These are phyloP conservation scores for Fusarium sp. DNA, from an alignment of 2,329 filamentous ascomycete species.

Conservation along the genomic window DNA sequence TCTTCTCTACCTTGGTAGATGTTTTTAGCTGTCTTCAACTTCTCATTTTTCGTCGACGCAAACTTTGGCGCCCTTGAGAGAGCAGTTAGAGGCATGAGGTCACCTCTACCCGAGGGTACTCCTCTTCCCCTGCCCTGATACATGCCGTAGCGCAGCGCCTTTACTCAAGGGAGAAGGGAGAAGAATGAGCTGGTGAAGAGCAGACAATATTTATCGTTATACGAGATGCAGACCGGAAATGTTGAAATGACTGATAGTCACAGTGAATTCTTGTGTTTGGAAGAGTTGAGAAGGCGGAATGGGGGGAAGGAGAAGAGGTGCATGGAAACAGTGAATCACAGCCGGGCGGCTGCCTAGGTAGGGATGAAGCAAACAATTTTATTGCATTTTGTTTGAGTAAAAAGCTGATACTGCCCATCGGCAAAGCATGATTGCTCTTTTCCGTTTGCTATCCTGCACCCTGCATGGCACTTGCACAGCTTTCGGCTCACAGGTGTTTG, in stretches of 20 bases:
- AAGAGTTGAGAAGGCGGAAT: background rate
- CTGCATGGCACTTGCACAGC: background rate
- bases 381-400: background rate
- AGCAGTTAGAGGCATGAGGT: background rate
- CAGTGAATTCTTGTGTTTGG: background rate
- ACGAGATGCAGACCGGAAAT: background rate
- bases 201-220: background rate
- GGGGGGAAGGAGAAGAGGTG: background rate
- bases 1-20: slow-evolving; percentile 35
- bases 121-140: slow-evolving; percentile 1
- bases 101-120: background rate
- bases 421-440: background rate
- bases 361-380: background rate
- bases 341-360: background rate
- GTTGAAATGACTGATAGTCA: background rate
- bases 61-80: background rate
- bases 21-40: slow-evolving; percentile 33
- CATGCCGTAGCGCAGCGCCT: background rate
- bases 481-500: background rate
- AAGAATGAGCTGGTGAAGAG: background rate
- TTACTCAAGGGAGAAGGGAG: background rate
- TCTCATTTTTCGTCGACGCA: slow-evolving; percentile 1
- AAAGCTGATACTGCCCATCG: background rate
- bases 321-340: background rate
- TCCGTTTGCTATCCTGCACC: slow-evolving; percentile 6